Evolutionary conservation across 192 early-diverging fungal species (phyloP).

Genomic region (Haplosporangium gracile): DNA sequence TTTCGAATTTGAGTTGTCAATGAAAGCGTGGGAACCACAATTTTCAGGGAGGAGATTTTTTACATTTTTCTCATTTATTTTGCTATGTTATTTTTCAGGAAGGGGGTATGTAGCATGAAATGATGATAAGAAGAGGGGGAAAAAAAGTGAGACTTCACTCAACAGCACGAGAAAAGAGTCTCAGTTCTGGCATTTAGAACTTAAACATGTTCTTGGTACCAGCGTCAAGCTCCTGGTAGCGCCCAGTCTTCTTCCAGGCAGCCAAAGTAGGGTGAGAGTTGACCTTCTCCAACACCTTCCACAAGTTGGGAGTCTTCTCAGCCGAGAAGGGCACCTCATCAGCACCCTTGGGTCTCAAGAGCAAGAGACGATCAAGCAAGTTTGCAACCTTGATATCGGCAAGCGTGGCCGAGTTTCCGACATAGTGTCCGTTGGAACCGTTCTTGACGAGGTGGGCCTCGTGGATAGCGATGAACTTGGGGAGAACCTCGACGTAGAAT

Average conservation of each 20-base stretch:
- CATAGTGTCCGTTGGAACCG: slow-evolving; percentile 68
- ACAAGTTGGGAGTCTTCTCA: slow-evolving; percentile 34
- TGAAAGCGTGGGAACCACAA: too few species aligned
- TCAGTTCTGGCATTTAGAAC: neutral
- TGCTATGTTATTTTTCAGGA: neutral
- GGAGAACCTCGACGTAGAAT: slow-evolving; percentile 16
- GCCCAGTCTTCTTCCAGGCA: slow-evolving; percentile 7
- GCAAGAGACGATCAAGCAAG: slow-evolving; percentile 20
- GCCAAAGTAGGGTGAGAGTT: slow-evolving; percentile 19
- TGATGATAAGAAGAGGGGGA: neutral
- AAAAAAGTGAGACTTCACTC: neutral
- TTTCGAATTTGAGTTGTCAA: too few species aligned
- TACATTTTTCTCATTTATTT: too few species aligned
- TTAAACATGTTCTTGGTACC: slow-evolving; percentile 17
- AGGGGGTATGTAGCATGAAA: neutral
- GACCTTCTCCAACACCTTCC: slow-evolving; percentile 43
- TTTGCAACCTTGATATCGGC: slow-evolving; percentile 55
- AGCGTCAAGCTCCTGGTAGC: slow-evolving; percentile 27
- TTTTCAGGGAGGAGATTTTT: too few species aligned
- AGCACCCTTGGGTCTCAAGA: slow-evolving; percentile 26
- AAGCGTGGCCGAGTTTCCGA: slow-evolving; percentile 58
- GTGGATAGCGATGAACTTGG: slow-evolving; percentile 43
- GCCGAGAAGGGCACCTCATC: slow-evolving; percentile 24
- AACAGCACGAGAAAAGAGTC: neutral
- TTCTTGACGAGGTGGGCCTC: slow-evolving; percentile 62